Base-by-base conservation (phyloP, 2,329 filamentous ascomycete genomes). In the Fusarium clavum region DNA sequence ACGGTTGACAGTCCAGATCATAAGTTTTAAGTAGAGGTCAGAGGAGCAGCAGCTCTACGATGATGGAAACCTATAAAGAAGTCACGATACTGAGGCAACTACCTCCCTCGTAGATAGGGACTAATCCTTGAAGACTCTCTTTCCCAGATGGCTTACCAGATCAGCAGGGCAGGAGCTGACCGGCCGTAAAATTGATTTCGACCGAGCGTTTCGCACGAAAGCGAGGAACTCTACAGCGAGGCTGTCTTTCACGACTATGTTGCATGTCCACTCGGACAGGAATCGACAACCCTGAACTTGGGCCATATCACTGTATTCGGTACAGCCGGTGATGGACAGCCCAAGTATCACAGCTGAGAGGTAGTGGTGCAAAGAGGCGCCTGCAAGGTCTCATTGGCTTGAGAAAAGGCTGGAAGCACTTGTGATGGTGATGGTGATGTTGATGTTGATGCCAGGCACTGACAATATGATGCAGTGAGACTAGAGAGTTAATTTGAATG, bases 361-460 rank as follows among this genome's bases (percentile, higher is more conserved):
- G 53, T 38, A 40, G 71, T 73, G 44, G 52, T 41, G 71, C 57
- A 57, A 55, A 64, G 66, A 67, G 48, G 55, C 40, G 40, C 44
- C 63, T 70, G 57, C 46, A 53, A 53, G 41, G 18, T 41, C 49
- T 64, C 34, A 48, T 41, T 64, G 57, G 43, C 27, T 27, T 20
- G 45, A 16, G 30, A 56, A 18, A 18, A 69, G 40, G 40, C 53
- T 44, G 52, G 55, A 56, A 47, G 41, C n/a, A 46, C 30, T 38
- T 8, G 13, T 16, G 38, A 70, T 40, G 49, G 38, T n/a, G 52
- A 70, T 38, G 53, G 29, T 16, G 46, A 46, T 48, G 51, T 51
- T 52, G 43, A 51, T 65, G 45, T 54, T 52, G 43, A 51, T 65
- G 45, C 48, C 44, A 20, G 57, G 38, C n/a, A 38, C 14, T 38